phyloP scores from a whole-genome alignment of 2,329 filamentous ascomycete genomes.

The Ceratocystis papillata region DNA sequence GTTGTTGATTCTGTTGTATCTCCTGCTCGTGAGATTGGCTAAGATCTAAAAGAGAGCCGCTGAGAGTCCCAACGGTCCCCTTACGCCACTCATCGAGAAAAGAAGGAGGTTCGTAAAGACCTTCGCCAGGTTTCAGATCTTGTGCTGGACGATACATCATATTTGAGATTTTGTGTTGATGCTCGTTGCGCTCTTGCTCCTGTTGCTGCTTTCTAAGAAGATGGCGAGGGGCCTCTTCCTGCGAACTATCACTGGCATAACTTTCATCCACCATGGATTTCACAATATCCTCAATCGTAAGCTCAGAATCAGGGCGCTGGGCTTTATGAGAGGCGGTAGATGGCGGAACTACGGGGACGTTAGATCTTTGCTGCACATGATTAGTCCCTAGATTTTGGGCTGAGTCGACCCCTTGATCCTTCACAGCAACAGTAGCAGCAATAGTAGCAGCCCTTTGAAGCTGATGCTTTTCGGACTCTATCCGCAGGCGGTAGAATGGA shows the following conservation, averaged over 20 bases:
- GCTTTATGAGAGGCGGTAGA: slow-evolving; percentile 6
- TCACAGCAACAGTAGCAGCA: slow-evolving; percentile 3
- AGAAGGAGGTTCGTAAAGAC: slow-evolving; percentile 47
- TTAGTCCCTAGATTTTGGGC: not conserved
- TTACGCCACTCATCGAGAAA: slow-evolving; percentile 66
- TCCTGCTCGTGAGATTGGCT: slow-evolving; percentile 29
- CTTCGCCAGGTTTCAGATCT: slow-evolving; percentile 36
- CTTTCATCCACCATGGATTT: slow-evolving; percentile 19
- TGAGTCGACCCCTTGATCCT: not conserved
- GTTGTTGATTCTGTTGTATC: slow-evolving; percentile 12
- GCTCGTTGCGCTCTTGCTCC: slow-evolving; percentile 18
- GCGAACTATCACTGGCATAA: slow-evolving; percentile 21
- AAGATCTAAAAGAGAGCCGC: slow-evolving; percentile 50
- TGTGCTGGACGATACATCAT: slow-evolving; percentile 18
- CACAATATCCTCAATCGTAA: slow-evolving; percentile 24
- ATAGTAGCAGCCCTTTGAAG: slow-evolving; percentile 17
- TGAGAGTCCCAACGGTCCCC: slow-evolving; percentile 51
- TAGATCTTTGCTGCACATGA: not conserved
- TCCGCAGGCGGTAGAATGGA: slow-evolving; percentile 36
- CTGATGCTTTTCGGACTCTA: slow-evolving; percentile 35
- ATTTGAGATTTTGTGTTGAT: slow-evolving; percentile 19
- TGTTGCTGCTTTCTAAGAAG: slow-evolving; percentile 18
- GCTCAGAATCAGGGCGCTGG: slow-evolving; percentile 23
- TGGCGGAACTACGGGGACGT: not conserved
- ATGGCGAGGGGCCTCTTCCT: slow-evolving; percentile 18